Percentiles rank a stretch among this genome's conserved stretches.
Evolutionary conservation across 768 basidiomycete species (phyloP).

Genomic region (Xerocomellus intermedius): DNA sequence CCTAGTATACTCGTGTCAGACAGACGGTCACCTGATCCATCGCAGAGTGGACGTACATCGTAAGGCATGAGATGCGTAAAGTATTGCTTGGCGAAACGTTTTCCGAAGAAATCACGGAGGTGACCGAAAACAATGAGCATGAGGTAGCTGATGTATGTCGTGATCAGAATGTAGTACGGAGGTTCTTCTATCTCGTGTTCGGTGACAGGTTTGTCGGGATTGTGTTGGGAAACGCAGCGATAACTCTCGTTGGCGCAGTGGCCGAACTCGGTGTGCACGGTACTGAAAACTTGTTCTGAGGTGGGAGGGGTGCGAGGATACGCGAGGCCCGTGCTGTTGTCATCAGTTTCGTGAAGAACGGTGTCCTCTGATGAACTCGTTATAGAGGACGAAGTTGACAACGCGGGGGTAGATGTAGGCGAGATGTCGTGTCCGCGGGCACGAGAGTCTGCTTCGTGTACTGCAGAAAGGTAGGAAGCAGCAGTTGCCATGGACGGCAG

Average conservation of each 20-base stretch:
- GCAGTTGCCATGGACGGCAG: slow-evolving; percentile 48
- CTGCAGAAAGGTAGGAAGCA: slow-evolving; percentile 57
- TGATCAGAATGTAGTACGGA: slow-evolving; percentile 87
- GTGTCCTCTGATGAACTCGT: slow-evolving; percentile 71
- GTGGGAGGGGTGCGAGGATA: slow-evolving; percentile 70
- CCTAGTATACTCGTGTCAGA: slow-evolving; percentile 47
- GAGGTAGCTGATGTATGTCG: slow-evolving; percentile 92
- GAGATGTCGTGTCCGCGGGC: slow-evolving; percentile 49
- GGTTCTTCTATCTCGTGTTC: slow-evolving; percentile 76
- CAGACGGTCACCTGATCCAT: slow-evolving; percentile 2
- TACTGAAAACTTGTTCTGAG: slow-evolving; percentile 74
- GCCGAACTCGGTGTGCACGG: slow-evolving; percentile 89
- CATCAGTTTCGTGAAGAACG: slow-evolving; percentile 54
- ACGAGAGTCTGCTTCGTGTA: slow-evolving; percentile 66
- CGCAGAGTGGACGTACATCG: slow-evolving; percentile 56
- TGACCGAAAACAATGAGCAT: slow-evolving; percentile 91
- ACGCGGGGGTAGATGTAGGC: slow-evolving; percentile 64
- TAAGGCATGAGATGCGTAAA: slow-evolving; percentile 83
- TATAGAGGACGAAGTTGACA: slow-evolving; percentile 72
- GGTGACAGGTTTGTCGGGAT: slow-evolving; percentile 42
- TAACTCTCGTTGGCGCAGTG: slow-evolving; percentile 79
- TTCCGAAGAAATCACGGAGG: slow-evolving; percentile 92
- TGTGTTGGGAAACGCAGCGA: slow-evolving; percentile 66
- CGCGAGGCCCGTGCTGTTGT: slow-evolving; percentile 55
- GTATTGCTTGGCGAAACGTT: slow-evolving; percentile 62